Percentiles rank a stretch among this genome's conserved stretches.
These are phyloP conservation scores for Thelephora terrestris DNA, from an alignment of 1,284 basidiomycete species.

Conservation along the genomic window DNA sequence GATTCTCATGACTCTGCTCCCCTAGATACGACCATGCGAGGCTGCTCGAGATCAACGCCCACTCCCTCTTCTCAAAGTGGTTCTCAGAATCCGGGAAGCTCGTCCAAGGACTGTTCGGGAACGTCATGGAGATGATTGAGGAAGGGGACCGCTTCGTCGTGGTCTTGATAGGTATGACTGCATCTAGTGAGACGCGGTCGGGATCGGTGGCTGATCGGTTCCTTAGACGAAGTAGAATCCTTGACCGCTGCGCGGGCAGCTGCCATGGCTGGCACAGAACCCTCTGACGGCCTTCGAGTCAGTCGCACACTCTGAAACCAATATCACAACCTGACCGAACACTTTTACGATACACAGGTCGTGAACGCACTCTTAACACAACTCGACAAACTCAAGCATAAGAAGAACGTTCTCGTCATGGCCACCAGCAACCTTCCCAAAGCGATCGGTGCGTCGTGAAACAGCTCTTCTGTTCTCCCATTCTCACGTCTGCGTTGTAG, in stretches of 20 bases:
- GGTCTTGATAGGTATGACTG: slow-evolving; percentile 75
- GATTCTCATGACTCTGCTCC: not conserved
- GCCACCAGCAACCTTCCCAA: slow-evolving; percentile 94
- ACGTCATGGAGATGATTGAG: slow-evolving; percentile 81
- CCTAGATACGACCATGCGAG: slow-evolving; percentile 76
- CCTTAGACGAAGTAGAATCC: slow-evolving; percentile 92
- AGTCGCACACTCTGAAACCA: slow-evolving; percentile 14
- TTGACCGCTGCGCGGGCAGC: slow-evolving; percentile 89
- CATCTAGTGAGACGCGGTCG: not conserved
- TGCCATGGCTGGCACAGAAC: slow-evolving; percentile 92
- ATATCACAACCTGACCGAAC: not conserved
- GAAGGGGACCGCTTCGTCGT: slow-evolving; percentile 89
- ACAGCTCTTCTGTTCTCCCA: not conserved
- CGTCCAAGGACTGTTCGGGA: slow-evolving; percentile 87
- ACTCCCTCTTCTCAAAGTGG: slow-evolving; percentile 94
- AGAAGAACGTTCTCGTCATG: slow-evolving; percentile 92
- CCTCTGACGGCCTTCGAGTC: slow-evolving; percentile 89
- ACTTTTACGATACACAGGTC: slow-evolving; percentile 47
- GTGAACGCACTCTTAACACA: slow-evolving; percentile 97
- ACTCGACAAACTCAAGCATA: slow-evolving; percentile 88
- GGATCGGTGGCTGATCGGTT: not conserved
- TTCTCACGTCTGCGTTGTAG: slow-evolving; percentile 29
- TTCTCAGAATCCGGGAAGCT: slow-evolving; percentile 99
- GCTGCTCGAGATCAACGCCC: slow-evolving; percentile 95
- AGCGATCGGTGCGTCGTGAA: slow-evolving; percentile 67